phyloP scores from a whole-genome alignment of 768 basidiomycete species.

The Solioccasus polychromus region DNA sequence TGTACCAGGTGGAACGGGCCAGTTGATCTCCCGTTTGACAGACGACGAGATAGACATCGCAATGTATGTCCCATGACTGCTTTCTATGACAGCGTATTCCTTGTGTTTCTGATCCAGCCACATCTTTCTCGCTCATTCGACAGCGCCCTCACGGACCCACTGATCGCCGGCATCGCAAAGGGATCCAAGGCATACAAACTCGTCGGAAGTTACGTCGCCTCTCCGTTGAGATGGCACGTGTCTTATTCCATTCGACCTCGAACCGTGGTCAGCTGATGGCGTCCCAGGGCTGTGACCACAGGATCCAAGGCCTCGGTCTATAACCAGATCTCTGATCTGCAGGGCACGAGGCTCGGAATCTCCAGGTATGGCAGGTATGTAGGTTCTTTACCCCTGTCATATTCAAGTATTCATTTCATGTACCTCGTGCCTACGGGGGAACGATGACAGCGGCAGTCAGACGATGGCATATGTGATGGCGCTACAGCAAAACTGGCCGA shows the following conservation, averaged over 20 bases:
- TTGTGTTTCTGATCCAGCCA: background rate
- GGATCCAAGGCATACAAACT: conserved; percentile 87
- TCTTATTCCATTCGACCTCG: background rate
- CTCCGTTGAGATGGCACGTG: conserved; percentile 80
- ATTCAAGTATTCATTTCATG: background rate
- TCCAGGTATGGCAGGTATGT: conserved; percentile 78
- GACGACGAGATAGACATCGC: conserved; percentile 80
- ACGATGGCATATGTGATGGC: conserved; percentile 98
- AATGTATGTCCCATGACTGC: conserved; percentile 48
- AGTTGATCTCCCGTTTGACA: conserved; percentile 71
- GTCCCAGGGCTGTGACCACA: conserved; percentile 84
- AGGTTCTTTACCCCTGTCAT: background rate
- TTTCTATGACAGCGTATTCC: conserved; percentile 3
- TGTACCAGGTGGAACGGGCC: conserved; percentile 74
- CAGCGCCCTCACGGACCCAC: conserved; percentile 85
- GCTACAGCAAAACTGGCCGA: conserved; percentile 78
- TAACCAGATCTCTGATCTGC: conserved; percentile 67
- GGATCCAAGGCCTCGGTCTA: conserved; percentile 66
- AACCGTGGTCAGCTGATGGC: no score
- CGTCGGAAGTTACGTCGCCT: conserved; percentile 87
- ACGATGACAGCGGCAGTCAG: conserved; percentile 65
- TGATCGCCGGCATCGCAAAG: conserved; percentile 91
- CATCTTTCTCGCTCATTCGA: background rate
- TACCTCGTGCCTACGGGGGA: background rate
- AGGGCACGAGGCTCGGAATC: conserved; percentile 84